Evolutionary conservation across 495 filamentous ascomycete genomes (phyloP).

Genomic region (Apiosordaria backusii): DNA sequence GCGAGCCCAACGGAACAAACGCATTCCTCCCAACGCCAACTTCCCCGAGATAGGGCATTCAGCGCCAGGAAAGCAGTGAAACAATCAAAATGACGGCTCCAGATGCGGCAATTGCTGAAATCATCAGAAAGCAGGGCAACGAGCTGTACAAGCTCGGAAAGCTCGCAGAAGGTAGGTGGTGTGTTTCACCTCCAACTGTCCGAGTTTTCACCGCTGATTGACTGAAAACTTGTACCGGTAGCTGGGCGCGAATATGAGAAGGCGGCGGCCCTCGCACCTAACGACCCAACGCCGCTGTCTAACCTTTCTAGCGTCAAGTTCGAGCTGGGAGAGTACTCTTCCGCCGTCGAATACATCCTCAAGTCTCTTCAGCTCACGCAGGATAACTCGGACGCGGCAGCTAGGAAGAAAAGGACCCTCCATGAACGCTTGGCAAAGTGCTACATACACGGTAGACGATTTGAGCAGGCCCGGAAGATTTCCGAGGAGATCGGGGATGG

Average conservation of each 20-base stretch:
- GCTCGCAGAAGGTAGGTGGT: constrained; percentile 15
- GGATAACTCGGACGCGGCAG: neutral
- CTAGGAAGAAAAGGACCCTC: constrained; percentile 23
- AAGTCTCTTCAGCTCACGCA: constrained; percentile 26
- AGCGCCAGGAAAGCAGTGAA: too few species aligned
- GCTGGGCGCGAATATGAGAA: constrained; percentile 29
- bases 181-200: neutral
- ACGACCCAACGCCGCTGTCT: constrained; percentile 29
- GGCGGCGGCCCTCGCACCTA: constrained; percentile 24
- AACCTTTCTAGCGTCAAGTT: constrained; percentile 36
- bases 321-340: constrained; percentile 33
- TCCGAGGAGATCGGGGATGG: constrained; percentile 8
- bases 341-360: constrained; percentile 21
- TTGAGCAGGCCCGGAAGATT: constrained; percentile 17
- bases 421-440: constrained; percentile 29
- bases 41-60: too few species aligned
- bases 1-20: too few species aligned
- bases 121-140: constrained; percentile 24
- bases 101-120: too few species aligned
- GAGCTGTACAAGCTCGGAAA: constrained; percentile 21
- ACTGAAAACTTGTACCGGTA: neutral
- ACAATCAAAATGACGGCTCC: too few species aligned
- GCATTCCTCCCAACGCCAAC: too few species aligned
- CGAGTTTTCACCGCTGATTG: neutral
- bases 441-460: constrained; percentile 25